Percentiles rank a stretch among this genome's conserved stretches.
These are phyloP conservation scores for Phytophthora palmivora DNA, from an alignment of 352 stramenopile species.

Conservation along the genomic window DNA sequence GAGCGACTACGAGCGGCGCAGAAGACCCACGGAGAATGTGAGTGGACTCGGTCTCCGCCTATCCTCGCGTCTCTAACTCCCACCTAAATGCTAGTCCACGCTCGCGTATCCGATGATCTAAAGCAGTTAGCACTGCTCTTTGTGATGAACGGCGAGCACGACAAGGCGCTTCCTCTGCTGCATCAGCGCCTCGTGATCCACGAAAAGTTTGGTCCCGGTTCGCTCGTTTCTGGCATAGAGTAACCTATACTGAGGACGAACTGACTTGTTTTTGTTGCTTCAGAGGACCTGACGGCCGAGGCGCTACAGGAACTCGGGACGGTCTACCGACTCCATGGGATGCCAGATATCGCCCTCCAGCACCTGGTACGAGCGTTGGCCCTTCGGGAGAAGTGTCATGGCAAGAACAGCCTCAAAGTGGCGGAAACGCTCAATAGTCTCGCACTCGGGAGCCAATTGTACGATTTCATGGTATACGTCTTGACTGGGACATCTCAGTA, in stretches of 20 bases:
- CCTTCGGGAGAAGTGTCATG: slow-evolving; percentile 55
- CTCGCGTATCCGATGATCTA: slow-evolving; percentile 64
- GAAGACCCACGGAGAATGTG: slow-evolving; percentile 59
- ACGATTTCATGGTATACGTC: too few relatives aligned
- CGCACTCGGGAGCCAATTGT: slow-evolving; percentile 59
- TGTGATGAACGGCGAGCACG: slow-evolving; percentile 73
- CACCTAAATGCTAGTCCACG: slow-evolving; percentile 45
- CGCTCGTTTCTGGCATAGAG: not conserved
- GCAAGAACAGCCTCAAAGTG: slow-evolving; percentile 67
- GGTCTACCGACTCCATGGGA: slow-evolving; percentile 66
- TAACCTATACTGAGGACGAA: not conserved
- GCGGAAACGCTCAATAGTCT: slow-evolving; percentile 86
- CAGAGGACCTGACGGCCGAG: slow-evolving; percentile 68
- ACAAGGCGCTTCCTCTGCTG: slow-evolving; percentile 71
- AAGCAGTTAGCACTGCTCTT: slow-evolving; percentile 71
- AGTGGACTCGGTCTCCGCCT: slow-evolving; percentile 9
- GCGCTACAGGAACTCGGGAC: slow-evolving; percentile 72
- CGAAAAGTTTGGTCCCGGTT: slow-evolving; percentile 78
- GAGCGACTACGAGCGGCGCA: slow-evolving; percentile 52
- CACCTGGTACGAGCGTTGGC: slow-evolving; percentile 64
- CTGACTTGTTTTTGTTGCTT: slow-evolving; percentile 2
- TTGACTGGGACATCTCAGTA: not conserved
- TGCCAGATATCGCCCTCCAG: slow-evolving; percentile 58
- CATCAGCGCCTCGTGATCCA: slow-evolving; percentile 85
- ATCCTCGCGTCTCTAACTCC: not conserved